Evolutionary conservation across 1,284 basidiomycete genomes (phyloP), one percentile per base, ranked within the genome.

Genomic region (Stygiomarasmius scandens): DNA sequence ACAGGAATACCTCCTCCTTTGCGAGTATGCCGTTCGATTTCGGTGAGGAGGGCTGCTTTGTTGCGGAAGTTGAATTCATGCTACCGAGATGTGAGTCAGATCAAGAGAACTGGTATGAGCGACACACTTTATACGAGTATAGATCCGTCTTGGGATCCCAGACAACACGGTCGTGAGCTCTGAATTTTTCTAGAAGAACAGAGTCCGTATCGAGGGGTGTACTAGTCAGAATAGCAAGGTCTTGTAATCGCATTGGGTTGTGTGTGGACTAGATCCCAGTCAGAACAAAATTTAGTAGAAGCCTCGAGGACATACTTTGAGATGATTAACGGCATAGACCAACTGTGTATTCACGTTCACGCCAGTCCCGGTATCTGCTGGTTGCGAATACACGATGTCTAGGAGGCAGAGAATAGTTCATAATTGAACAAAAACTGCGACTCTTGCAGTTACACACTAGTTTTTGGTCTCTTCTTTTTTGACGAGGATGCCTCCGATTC

Each of bases 51-150:
- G 1, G 93, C 86, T 1, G 85, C 86, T 71, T 94, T 93, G 64
- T 87, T 93, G 24, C 89, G 84, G 64, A 96, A 89, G 60, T 89
- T 88, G 69, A 85, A 95, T 71, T 96, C 94, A 61, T 94, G 92
- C 92, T 95, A 19, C 20, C 16, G 52, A 53, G 51, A 51, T 46
- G 19, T 45, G 44, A 46, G 25, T 52, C 50, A 43, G 3, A 14
- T 38, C 19, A n/a, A 47, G 47, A 10, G 1, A 16, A 48, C 47
- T 32, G n/a, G 38, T 24, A 16, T 25, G 27, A 32, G 2, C 3
- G 29, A 68, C 75, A 36, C 62, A 85, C 91, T 63, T 85, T 90
- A 74, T 95, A 96, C 4, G 90, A 89, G 69, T 89, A 96, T 0
- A 95, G 76, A 65, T 91, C 90, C 0, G 91, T 95, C 70, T 90